These are phyloP conservation scores for Apiospora phragmitis DNA, from an alignment of 2,329 filamentous ascomycete species.

Conservation along the genomic window DNA sequence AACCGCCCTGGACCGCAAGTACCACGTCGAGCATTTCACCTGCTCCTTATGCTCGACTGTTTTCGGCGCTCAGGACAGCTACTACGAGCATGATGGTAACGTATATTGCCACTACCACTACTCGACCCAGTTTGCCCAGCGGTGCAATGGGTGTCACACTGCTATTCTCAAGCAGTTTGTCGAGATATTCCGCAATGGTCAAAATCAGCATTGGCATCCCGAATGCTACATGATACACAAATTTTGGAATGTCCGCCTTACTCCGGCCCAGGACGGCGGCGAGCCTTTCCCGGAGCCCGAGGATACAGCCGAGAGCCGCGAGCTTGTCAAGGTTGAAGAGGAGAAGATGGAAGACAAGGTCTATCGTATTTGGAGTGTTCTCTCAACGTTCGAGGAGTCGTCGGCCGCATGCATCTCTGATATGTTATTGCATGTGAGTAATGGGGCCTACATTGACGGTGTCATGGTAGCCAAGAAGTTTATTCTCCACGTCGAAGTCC, in stretches of 20 bases:
- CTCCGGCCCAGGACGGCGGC: conserved; percentile 56
- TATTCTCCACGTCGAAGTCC: conserved; percentile 91
- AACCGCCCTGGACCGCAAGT: conserved; percentile 94
- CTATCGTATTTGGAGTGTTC: conserved; percentile 95
- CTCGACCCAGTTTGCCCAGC: conserved; percentile 93
- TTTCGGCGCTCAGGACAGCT: conserved; percentile 98
- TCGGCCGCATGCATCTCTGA: conserved; percentile 98
- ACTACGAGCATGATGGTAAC: conserved; percentile 95
- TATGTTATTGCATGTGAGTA: conserved; percentile 98
- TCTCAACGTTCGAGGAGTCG: conserved; percentile 96
- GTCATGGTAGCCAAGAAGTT: conserved; percentile 94
- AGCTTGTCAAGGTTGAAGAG: conserved; percentile 78
- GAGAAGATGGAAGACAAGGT: conserved; percentile 98
- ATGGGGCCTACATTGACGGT: conserved; percentile 92
- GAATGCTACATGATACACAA: conserved; percentile 99
- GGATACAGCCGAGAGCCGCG: conserved; percentile 61
- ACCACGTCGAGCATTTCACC: conserved; percentile 98
- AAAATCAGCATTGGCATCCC: conserved; percentile 99
- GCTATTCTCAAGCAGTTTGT: conserved; percentile 99
- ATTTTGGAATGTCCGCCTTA: conserved; percentile 96
- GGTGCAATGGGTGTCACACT: conserved; percentile 95
- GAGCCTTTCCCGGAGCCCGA: conserved; percentile 46
- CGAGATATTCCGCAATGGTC: conserved; percentile 95
- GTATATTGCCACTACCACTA: conserved; percentile 99
- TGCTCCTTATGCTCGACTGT: conserved; percentile 96